Evolutionary conservation across 148 eudicot genomes (phyloP).

Genomic region (Rhododendron vialii): DNA sequence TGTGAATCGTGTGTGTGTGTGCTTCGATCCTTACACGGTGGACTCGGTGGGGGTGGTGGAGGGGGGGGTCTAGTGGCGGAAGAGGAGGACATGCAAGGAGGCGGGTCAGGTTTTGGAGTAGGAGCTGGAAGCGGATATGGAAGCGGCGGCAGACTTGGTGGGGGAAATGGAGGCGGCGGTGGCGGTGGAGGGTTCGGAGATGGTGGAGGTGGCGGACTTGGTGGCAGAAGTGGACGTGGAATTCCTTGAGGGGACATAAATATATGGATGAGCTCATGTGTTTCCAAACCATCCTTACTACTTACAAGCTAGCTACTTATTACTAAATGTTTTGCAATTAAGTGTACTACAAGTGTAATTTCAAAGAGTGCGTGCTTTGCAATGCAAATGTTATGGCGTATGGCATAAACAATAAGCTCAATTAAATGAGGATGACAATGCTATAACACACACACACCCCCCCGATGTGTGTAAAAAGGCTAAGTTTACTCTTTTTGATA

Average conservation of each 20-base stretch:
- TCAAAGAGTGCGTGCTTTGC: not conserved
- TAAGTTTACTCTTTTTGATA: too few species aligned
- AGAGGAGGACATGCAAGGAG: slow-evolving; percentile 11
- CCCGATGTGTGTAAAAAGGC: too few species aligned
- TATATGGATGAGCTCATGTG: not conserved
- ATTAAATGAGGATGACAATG: not conserved
- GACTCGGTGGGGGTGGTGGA: slow-evolving; percentile 19
- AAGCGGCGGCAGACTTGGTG: slow-evolving; percentile 5
- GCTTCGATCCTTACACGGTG: not conserved
- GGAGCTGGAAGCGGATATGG: slow-evolving; percentile 12
- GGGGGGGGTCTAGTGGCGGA: slow-evolving; percentile 17
- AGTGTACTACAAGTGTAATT: not conserved
- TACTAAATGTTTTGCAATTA: not conserved
- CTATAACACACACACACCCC: too few species aligned
- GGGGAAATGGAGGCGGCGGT: slow-evolving; percentile 8
- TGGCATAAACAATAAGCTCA: not conserved
- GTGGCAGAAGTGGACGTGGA: too few species aligned
- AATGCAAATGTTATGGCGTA: not conserved
- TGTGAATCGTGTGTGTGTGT: too few species aligned
- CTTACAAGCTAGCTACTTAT: not conserved
- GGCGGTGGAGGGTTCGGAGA: slow-evolving; percentile 2
- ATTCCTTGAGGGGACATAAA: not conserved
- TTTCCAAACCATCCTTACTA: not conserved
- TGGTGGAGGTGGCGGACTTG: slow-evolving; percentile 9
- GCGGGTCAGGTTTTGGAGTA: slow-evolving; percentile 8